Base-by-base conservation (phyloP, 495 filamentous ascomycete species). In the Aspergillus sclerotioniger region DNA sequence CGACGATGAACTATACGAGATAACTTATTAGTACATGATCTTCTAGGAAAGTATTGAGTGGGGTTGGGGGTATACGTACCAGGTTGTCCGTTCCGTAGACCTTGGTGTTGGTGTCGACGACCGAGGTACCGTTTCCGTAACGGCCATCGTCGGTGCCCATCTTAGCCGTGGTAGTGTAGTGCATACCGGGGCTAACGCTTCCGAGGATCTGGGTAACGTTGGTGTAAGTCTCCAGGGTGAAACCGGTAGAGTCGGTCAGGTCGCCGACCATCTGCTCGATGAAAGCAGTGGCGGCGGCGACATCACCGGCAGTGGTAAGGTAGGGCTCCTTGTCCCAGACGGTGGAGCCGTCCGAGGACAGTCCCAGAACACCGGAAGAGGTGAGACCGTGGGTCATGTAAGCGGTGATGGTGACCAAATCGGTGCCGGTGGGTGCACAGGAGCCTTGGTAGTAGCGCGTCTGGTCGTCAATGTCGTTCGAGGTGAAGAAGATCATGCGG, bases 71-170 rank as follows among this genome's bases (percentile, higher is more conserved):
- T 8, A 50, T 32, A 60, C 62, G 53, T 62, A 79, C 76, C 54
- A 90, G 72, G 72, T 89, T 88, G 58, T 85, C 80, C 15, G 81
- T 88, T 45, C 86, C 86, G 48, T 85, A 89, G 51, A 88, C 86
- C 67, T 81, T 79, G 45, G 84, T 79, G 74, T 87, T 77, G 49
- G 77, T 71, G 62, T 89, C 86, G 5, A 89, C 86, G 19, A 89
- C 86, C 7, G 80, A 68, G 6, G 80, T 79, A 37, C 86, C 85
- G 47, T 50, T 50, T 19, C 71, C 73, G 53, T 73, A 71, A 25
- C 84, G 78, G 19, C 86, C 87, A 29, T 65, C 63, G 20, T 62
- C 59, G 25, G 31, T 43, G 21, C 63, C 63, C 50, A 65, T 51
- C 46, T 65, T 65, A 32, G 75, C 72, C 32, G 77, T 81, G 29